A percentile compares a stretch with the other conserved stretches of the same genome.
phyloP scores from a whole-genome alignment of 305 asterid genomes.

The Coffea humblotiana region DNA sequence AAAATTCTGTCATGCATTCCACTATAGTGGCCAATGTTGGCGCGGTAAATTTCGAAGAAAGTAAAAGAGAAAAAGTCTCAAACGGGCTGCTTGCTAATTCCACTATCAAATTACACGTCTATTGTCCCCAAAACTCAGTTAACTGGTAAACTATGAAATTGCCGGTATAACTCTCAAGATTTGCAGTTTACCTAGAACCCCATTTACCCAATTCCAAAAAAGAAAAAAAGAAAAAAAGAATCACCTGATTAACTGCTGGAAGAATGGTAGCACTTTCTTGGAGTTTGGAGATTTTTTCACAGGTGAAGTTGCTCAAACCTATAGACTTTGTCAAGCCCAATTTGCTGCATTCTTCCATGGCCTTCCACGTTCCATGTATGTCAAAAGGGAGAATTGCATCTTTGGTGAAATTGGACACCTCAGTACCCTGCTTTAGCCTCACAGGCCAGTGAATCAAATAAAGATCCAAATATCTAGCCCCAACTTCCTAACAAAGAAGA shows the following conservation, averaged over 20 bases:
- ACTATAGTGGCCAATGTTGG: too few species aligned
- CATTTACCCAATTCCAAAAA: too few species aligned
- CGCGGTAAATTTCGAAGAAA: too few species aligned
- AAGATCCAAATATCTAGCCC: conserved; percentile 41
- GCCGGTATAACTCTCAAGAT: too few species aligned
- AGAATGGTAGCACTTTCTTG: conserved; percentile 32
- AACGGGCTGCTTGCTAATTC: too few species aligned
- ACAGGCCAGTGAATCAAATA: conserved; percentile 51
- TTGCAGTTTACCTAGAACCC: not conserved
- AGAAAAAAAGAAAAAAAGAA: too few species aligned
- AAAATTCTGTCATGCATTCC: too few species aligned
- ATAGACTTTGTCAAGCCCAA: conserved; percentile 46
- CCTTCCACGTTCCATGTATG: conserved; percentile 34
- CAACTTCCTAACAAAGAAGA: conserved; percentile 26
- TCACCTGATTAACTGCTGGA: conserved; percentile 49
- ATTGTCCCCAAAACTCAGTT: too few species aligned
- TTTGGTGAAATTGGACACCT: not conserved
- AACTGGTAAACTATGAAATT: too few species aligned
- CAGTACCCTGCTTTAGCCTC: conserved; percentile 18
- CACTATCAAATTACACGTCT: too few species aligned
- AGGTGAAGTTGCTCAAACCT: conserved; percentile 50
- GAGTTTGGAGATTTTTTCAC: conserved; percentile 33
- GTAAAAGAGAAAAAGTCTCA: too few species aligned
- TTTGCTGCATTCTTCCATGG: conserved; percentile 43
- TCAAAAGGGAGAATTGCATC: conserved; percentile 36